These are phyloP conservation scores for Syncephalis fuscata DNA, from an alignment of 371 early-diverging fungal species.

Conservation along the genomic window DNA sequence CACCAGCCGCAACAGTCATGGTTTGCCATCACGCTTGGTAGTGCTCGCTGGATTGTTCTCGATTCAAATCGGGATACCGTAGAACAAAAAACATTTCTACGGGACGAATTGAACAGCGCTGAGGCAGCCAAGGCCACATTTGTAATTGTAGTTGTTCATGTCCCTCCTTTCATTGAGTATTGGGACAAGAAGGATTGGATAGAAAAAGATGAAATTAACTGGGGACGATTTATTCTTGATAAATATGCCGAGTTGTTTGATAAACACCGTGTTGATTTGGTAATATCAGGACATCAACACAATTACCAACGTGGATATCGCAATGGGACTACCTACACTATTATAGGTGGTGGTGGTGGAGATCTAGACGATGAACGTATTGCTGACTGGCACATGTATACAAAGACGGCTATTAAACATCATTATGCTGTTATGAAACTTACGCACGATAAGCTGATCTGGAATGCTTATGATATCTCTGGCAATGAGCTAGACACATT, in stretches of 20 bases:
- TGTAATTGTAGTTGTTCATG: slow-evolving; percentile 49
- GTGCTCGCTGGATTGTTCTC: slow-evolving; percentile 45
- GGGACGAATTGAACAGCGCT: slow-evolving; percentile 28
- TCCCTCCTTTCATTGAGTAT: slow-evolving; percentile 66
- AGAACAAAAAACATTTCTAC: slow-evolving; percentile 42
- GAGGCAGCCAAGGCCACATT: slow-evolving; percentile 35
- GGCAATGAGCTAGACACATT: slow-evolving; percentile 9
- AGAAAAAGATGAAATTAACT: slow-evolving; percentile 37
- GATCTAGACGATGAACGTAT: slow-evolving; percentile 45
- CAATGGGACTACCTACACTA: slow-evolving; percentile 32
- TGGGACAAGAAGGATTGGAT: slow-evolving; percentile 63
- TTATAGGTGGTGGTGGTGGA: slow-evolving; percentile 69
- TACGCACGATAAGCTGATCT: slow-evolving; percentile 13
- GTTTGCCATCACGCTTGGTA: slow-evolving; percentile 41
- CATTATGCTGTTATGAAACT: slow-evolving; percentile 41
- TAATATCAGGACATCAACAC: slow-evolving; percentile 69
- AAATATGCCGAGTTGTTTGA: slow-evolving; percentile 51
- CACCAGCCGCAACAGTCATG: slow-evolving; percentile 22
- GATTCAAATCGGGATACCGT: slow-evolving; percentile 47
- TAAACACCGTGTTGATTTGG: slow-evolving; percentile 43
- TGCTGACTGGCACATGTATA: slow-evolving; percentile 45
- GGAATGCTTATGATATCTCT: slow-evolving; percentile 18
- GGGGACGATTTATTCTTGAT: slow-evolving; percentile 51
- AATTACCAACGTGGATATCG: slow-evolving; percentile 50
- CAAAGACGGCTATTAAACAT: slow-evolving; percentile 22